Base-by-base conservation (phyloP, 2,329 filamentous ascomycete genomes). In the Colletotrichum lupini region DNA sequence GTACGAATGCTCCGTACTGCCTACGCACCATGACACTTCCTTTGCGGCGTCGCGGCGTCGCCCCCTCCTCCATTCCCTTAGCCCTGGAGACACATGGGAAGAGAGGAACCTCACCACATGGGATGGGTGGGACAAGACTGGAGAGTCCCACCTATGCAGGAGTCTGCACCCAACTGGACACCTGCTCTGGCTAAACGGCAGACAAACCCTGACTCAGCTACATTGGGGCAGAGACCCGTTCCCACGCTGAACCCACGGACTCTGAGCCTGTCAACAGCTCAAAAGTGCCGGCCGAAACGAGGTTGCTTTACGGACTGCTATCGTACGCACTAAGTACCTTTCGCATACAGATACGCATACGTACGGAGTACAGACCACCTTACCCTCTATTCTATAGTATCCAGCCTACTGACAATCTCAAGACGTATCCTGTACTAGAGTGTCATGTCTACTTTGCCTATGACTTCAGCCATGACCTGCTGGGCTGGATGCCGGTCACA, bases 31-130 rank as follows among this genome's bases (percentile, higher is more conserved):
- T 42, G 37, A n/a, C 7, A 49, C 19, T 9, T 42, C 37, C 42
- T 4, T 22, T 19, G 42, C 42, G 19, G 19, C 42, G 42, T 49
- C 19, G 42, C 42, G 37, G 37, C 35, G 12, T 42, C 12, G 35
- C 19, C 42, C 42, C 19, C 19, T 7, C 42, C n/a, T 19, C 32
- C 11, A 35, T 42, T 19, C 9, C 14, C 42, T 22, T 49, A 11
- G 42, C 60, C 14, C 58, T 46, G 22, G 22, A 30, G 60, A 22
- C 42, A 55, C 59, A 69, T 72, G 59, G 59, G 46, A 70, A 55
- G n/a, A 60, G 24, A 58, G 55, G 37, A n/a, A 56, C 32, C 52
- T 56, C 32, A 65, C 49, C 22, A 42, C 49, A 56, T 65, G 49
- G 49, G 52, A 63, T 28, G 60, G 60, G 42, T 49, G 42, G 42